These are phyloP conservation scores for Alternaria solani DNA, from an alignment of 2,329 filamentous ascomycete genomes.

Conservation along the genomic window DNA sequence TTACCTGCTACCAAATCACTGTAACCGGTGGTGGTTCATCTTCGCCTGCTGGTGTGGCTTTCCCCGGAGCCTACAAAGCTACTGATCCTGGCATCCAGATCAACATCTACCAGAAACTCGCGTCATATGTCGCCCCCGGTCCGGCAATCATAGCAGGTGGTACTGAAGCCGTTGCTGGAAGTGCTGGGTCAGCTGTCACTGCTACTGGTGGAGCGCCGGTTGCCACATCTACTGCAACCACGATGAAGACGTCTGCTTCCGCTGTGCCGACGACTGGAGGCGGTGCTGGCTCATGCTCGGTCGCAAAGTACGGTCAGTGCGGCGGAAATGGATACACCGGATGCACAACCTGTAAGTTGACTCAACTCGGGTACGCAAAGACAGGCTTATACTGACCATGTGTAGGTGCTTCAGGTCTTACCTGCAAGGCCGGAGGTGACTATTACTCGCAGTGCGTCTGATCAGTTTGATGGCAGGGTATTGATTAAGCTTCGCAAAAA, in stretches of 20 bases:
- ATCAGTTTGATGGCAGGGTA: neutral
- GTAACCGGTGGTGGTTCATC: conserved; percentile 63
- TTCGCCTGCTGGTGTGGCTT: conserved; percentile 56
- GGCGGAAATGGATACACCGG: conserved; percentile 34
- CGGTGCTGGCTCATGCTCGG: conserved; percentile 23
- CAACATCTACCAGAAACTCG: conserved; percentile 64
- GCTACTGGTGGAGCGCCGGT: conserved; percentile 27
- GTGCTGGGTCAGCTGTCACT: conserved; percentile 31
- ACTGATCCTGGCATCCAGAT: conserved; percentile 66
- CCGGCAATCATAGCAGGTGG: conserved; percentile 52
- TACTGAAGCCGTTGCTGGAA: conserved; percentile 39
- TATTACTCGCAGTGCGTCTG: conserved; percentile 16
- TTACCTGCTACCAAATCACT: conserved; percentile 66
- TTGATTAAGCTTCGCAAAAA: neutral
- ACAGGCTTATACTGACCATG: neutral
- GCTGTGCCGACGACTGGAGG: conserved; percentile 25
- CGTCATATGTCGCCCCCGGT: conserved; percentile 62
- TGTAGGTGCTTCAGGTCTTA: conserved; percentile 13
- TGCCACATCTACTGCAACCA: conserved; percentile 23
- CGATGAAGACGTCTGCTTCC: conserved; percentile 18
- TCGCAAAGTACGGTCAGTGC: conserved; percentile 43
- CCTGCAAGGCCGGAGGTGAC: conserved; percentile 9
- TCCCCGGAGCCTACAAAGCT: conserved; percentile 65
- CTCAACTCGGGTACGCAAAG: neutral
- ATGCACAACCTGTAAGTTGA: conserved; percentile 14